Evolutionary conservation across 2,329 filamentous ascomycete genomes (phyloP), one percentile per base, ranked within the genome.

Genomic region (Trichoderma sp.): DNA sequence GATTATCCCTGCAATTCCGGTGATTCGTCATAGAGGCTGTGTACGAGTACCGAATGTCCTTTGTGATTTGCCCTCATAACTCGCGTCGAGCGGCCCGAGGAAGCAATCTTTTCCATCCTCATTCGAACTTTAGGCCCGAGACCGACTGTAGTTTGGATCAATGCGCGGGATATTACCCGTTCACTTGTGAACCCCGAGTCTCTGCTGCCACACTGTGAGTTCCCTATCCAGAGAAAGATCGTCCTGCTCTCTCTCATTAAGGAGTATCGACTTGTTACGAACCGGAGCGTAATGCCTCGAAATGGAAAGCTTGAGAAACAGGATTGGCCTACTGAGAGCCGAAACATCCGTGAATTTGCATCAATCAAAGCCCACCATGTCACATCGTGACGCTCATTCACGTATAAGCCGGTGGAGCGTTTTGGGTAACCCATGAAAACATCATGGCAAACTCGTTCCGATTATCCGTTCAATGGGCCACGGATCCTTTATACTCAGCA

Each of bases 381-480:
- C 67, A 47, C 67, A 69, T 62, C 57, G 67, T 69, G 67, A 69
- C 67, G 67, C 62, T 20, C 50, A 12, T 50, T 62, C 36, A 53
- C 67, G 11, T n/a, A 50, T 39, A 62, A 62, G 13, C 9, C 20
- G 20, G 67, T 62, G 67, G 67, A 69, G 39, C 17, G 67, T 34
- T 12, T 9, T 43, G 39, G 23, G 15, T 2, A 39, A 62, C 43
- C 57, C 67, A 53, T 61, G 67, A 12, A 69, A 36, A 69, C 3
- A n/a, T 23, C 67, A 62, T 20, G 30, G 34, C 67, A 59, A 59
- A 15, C 39, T 36, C 55, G 67, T 69, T 69, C 67, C 67, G 67
- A 69, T 69, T 69, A 69, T 69, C 67, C 67, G 67, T 62, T 69
- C 39, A 28, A 62, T 13, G 67, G 67, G 39, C 57, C 67, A 26